Evolutionary conservation across 2,329 filamentous ascomycete genomes (phyloP), one percentile per base, ranked within the genome.

Genomic region (Biscogniauxia mediterranea): DNA sequence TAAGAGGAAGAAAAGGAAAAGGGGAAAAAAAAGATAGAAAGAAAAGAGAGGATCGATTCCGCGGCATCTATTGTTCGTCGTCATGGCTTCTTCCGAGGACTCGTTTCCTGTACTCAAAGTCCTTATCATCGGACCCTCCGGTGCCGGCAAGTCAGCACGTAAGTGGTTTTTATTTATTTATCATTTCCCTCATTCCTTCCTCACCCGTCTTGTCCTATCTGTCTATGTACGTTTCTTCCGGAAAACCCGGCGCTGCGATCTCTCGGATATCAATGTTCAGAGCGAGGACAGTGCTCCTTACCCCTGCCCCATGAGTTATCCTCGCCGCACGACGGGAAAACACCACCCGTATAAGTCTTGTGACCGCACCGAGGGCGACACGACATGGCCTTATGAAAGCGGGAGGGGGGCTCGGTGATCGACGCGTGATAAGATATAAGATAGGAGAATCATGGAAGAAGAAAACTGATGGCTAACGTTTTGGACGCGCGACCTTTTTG

Each of bases 91-190:
- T n/a, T 80, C 79, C 50, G 79, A 82, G 65, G 79, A 81, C 63
- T 71, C 77, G 20, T 71, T 83, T 25, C 79, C 80, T 23, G 79
- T 79, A 9, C 76, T 85, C 64, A 85, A 85, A 73, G 76, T 85
- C 51, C 72, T 85, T 57, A 77, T 85, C 68, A 83, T 85, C 71
- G 83, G 83, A 13, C 81, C 82, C 11, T 84, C 81, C 23, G 82
- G 82, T 61, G 82, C 80, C 19, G 83, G 83, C 50, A 85, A 85
- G 73, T 83, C 81, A 50, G 82, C 82, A 57, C 74, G 82, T 83
- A 75, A 70, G 81, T 76, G 17, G 50, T 20, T 38, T 38, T 46
- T 46, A 9, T 46, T 46, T 15, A 17, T 46, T 11, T 2, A 17
- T 11, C 38, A 17, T 46, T n/a, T n/a, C 6, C 38, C 2, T n/a